Percentiles rank a stretch among this genome's conserved stretches.
Evolutionary conservation across 495 filamentous ascomycete genomes (phyloP).

Genomic region (Bryoglossum gracile): DNA sequence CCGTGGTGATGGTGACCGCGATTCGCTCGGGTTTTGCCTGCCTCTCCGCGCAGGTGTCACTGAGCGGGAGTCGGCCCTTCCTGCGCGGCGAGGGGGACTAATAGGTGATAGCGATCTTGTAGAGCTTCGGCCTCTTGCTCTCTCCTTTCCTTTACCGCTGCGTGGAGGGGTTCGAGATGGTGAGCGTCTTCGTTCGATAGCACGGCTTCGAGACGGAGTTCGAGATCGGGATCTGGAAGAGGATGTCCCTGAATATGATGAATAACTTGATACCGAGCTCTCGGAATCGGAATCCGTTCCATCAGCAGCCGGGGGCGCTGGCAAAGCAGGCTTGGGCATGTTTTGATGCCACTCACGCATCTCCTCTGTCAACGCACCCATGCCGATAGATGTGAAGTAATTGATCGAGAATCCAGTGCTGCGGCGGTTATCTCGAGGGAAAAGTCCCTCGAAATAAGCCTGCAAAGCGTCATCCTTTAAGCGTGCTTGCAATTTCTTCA

Average conservation of each 20-base stretch:
- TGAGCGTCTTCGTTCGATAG: constrained; percentile 32
- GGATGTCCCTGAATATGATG: constrained; percentile 42
- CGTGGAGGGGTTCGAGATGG: constrained; percentile 30
- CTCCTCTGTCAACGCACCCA: constrained; percentile 89
- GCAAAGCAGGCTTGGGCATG: constrained; percentile 66
- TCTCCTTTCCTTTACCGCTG: constrained; percentile 12
- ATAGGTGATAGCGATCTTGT: constrained; percentile 28
- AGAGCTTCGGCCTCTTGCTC: constrained; percentile 18
- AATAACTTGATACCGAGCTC: constrained; percentile 61
- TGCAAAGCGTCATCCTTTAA: constrained; percentile 71
- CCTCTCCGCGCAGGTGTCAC: constrained; percentile 28
- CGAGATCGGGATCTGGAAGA: constrained; percentile 31
- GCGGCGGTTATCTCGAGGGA: constrained; percentile 79
- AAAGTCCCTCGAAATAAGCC: constrained; percentile 76
- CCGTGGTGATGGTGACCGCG: constrained; percentile 12
- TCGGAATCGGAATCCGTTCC: constrained; percentile 56
- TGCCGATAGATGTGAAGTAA: constrained; percentile 95
- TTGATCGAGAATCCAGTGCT: constrained; percentile 97
- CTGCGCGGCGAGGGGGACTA: constrained; percentile 16
- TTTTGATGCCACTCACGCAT: constrained; percentile 90
- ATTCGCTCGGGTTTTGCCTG: constrained; percentile 18
- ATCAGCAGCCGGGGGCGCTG: constrained; percentile 52
- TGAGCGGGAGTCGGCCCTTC: constrained; percentile 11
- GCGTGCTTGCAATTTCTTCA: constrained; percentile 66
- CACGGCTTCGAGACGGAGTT: constrained; percentile 32